Conservation (phyloP, 2,329 filamentous ascomycete genomes). For the Curvularia verruculosa region DNA sequence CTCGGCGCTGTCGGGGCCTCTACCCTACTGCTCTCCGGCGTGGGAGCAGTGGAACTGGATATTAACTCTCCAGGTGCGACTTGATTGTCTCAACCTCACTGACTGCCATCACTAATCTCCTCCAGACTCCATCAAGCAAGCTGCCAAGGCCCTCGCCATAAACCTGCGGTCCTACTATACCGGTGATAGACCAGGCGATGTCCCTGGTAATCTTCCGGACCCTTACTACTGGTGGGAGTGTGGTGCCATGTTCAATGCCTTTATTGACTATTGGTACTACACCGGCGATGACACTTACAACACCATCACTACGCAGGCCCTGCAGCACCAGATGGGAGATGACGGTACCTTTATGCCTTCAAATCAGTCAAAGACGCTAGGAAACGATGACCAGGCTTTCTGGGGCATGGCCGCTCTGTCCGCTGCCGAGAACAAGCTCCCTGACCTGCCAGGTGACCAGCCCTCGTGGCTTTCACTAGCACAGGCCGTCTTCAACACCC, state of each 20-base stretch:
- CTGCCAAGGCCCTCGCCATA: slow-evolving; percentile 65
- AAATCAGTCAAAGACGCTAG: slow-evolving; percentile 65
- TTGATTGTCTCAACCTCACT: background rate
- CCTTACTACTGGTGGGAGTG: slow-evolving; percentile 55
- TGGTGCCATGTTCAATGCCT: slow-evolving; percentile 49
- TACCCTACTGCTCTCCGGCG: slow-evolving; percentile 39
- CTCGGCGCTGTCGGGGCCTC: slow-evolving; percentile 42
- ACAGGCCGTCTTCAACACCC: slow-evolving; percentile 75
- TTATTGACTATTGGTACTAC: slow-evolving; percentile 54
- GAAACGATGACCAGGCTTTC: slow-evolving; percentile 65
- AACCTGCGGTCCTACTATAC: slow-evolving; percentile 69
- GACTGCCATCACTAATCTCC: slow-evolving; percentile 18
- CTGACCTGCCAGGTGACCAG: slow-evolving; percentile 52
- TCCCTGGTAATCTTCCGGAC: slow-evolving; percentile 61
- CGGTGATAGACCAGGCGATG: slow-evolving; percentile 65
- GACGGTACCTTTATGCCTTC: slow-evolving; percentile 78
- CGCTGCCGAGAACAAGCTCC: slow-evolving; percentile 60
- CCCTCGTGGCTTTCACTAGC: slow-evolving; percentile 72
- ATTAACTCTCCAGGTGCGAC: slow-evolving; percentile 37
- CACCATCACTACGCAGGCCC: slow-evolving; percentile 55
- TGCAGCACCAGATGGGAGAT: slow-evolving; percentile 76
- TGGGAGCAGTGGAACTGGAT: slow-evolving; percentile 42
- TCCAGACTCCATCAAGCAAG: slow-evolving; percentile 67
- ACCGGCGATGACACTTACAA: slow-evolving; percentile 51
- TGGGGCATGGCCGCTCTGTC: slow-evolving; percentile 66